Percentiles rank a stretch among this genome's conserved stretches.
phyloP scores from a whole-genome alignment of 805 yeast species.

The Zygoascus biomembranicola region DNA sequence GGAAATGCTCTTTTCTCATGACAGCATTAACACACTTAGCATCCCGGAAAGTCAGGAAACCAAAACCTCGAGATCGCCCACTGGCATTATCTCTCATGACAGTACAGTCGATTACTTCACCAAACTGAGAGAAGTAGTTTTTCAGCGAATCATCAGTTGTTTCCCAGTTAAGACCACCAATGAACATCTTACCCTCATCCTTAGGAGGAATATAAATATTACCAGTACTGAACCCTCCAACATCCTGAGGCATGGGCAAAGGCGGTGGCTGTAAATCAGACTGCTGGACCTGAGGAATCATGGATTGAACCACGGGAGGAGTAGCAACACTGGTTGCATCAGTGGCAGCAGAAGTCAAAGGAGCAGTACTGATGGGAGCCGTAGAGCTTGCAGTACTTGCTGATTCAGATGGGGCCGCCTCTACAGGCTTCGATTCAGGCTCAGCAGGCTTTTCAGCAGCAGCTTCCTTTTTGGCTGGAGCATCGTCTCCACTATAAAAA shows the following conservation, averaged over 20 bases:
- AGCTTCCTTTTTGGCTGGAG: slow-evolving; percentile 21
- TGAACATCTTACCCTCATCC: slow-evolving; percentile 86
- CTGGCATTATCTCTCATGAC: slow-evolving; percentile 86
- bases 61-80: slow-evolving; percentile 92
- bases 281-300: background rate
- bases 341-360: slow-evolving; percentile 7
- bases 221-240: slow-evolving; percentile 26
- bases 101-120: slow-evolving; percentile 79
- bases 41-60: slow-evolving; percentile 78
- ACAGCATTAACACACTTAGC: slow-evolving; percentile 82
- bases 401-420: slow-evolving; percentile 11
- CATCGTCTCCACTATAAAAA: slow-evolving; percentile 29
- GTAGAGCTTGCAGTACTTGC: slow-evolving; percentile 11
- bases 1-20: slow-evolving; percentile 72
- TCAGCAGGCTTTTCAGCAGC: slow-evolving; percentile 4
- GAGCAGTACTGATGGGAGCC: slow-evolving; percentile 12
- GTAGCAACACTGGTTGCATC: background rate
- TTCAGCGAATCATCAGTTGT: slow-evolving; percentile 82
- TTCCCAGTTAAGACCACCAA: slow-evolving; percentile 98
- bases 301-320: slow-evolving; percentile 5
- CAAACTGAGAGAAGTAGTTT: slow-evolving; percentile 78
- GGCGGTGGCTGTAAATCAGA: background rate
- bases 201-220: slow-evolving; percentile 44
- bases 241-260: slow-evolving; percentile 2
- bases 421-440: slow-evolving; percentile 1